phyloP scores from a whole-genome alignment of 2,329 filamentous ascomycete genomes.

The Lecanicillium sp. region DNA sequence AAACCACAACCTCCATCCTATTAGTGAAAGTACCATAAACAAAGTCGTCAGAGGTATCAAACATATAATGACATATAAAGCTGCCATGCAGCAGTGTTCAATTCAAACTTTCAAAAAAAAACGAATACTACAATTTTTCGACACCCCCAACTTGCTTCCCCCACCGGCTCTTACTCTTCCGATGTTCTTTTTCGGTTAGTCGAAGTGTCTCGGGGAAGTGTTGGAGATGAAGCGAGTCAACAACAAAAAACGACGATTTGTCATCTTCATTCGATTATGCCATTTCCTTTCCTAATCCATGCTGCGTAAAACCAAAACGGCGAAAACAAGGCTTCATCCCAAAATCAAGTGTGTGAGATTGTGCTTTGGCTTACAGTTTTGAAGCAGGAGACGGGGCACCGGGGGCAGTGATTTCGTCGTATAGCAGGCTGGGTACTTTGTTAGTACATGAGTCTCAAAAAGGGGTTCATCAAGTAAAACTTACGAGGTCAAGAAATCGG shows the following conservation, averaged over 20 bases:
- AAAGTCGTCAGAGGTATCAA: no score
- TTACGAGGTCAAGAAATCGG: conserved; percentile 85
- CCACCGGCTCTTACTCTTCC: no score
- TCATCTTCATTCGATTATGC: not conserved
- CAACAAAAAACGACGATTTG: not conserved
- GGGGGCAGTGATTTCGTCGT: conserved; percentile 77
- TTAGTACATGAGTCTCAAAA: conserved; percentile 9
- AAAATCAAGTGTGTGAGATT: not conserved
- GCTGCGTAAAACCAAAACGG: not conserved
- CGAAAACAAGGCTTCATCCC: not conserved
- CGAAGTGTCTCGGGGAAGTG: no score
- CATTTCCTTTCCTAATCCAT: not conserved
- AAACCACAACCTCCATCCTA: conserved; percentile 1
- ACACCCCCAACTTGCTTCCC: no score
- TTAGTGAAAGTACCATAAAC: no score
- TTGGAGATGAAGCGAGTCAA: no score
- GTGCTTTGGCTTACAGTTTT: conserved; percentile 43
- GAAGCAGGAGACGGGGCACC: conserved; percentile 52
- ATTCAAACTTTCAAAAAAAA: conserved; percentile 4
- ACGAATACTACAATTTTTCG: not conserved
- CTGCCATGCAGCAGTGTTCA: conserved; percentile 6
- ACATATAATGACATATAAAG: no score
- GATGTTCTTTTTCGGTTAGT: no score
- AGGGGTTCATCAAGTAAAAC: conserved; percentile 20
- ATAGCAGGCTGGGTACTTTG: conserved; percentile 53